phyloP scores from a whole-genome alignment of 768 basidiomycete species.

The Coprinopsis marcescibilis region DNA sequence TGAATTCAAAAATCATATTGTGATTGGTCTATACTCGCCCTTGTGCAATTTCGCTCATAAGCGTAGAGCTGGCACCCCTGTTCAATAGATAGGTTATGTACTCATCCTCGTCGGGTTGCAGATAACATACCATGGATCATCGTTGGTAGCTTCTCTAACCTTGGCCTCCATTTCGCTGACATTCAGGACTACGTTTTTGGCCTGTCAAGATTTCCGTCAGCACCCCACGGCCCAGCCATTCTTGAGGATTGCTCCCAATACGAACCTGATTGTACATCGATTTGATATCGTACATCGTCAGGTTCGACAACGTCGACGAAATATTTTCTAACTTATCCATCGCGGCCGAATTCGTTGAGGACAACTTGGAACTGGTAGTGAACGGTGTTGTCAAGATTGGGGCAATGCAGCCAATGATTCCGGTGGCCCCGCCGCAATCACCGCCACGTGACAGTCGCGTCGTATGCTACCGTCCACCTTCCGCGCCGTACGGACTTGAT shows the following conservation, averaged over 20 bases:
- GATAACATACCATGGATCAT: conserved; percentile 94
- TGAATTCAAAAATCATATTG: neutral
- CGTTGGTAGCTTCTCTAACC: conserved; percentile 94
- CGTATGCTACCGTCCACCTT: too few relatives aligned
- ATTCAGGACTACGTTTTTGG: conserved; percentile 95
- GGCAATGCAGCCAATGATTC: neutral
- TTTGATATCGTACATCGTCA: conserved; percentile 92
- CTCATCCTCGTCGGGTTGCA: too few relatives aligned
- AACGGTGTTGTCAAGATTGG: neutral
- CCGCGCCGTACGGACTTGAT: too few relatives aligned
- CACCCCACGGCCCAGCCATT: conserved; percentile 1
- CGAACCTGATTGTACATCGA: conserved; percentile 87
- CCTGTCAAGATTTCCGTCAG: conserved; percentile 40
- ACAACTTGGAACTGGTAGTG: neutral
- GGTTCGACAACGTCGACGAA: conserved; percentile 66
- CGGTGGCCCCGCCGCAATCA: neutral
- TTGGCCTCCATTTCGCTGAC: conserved; percentile 96
- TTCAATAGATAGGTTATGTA: conserved; percentile 9
- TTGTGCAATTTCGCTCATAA: conserved; percentile 99
- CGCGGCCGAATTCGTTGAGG: neutral
- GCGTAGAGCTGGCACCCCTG: conserved; percentile 95
- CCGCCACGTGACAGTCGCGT: neutral
- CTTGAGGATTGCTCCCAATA: neutral
- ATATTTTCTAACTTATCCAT: conserved; percentile 83
- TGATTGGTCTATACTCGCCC: conserved; percentile 45